Conservation (phyloP, 176 grass and related monocot genomes). For the Carex myosuroides region DNA sequence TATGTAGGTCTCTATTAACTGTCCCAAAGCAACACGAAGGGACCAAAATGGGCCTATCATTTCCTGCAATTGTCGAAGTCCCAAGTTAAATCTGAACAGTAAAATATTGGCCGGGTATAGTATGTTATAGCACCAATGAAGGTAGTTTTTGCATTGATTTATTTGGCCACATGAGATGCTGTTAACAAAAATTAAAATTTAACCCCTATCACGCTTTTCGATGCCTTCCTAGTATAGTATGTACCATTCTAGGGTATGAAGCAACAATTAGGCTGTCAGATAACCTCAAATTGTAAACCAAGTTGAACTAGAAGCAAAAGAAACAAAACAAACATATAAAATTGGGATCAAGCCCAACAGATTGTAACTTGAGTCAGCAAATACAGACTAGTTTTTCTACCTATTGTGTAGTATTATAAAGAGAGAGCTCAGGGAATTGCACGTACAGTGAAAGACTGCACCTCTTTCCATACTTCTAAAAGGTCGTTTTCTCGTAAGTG, state of each 20-base stretch:
- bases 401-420: neutral
- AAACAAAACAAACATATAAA: neutral
- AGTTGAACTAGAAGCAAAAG: neutral
- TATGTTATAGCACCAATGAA: neutral
- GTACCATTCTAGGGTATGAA: neutral
- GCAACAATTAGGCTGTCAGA: neutral
- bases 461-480: slow-evolving; percentile 59
- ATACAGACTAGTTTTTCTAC: no score
- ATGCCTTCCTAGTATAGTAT: neutral
- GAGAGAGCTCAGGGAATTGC: slow-evolving; percentile 6
- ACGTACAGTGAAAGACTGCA: slow-evolving; percentile 47
- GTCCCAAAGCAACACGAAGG: slow-evolving; percentile 79
- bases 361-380: neutral
- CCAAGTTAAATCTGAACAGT: neutral
- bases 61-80: slow-evolving; percentile 40
- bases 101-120: neutral
- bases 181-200: neutral
- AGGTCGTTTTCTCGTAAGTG: slow-evolving; percentile 43
- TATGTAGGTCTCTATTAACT: slow-evolving; percentile 87
- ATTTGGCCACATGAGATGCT: neutral
- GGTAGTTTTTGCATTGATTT: neutral
- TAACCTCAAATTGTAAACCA: neutral
- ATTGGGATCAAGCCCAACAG: neutral
- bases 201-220: neutral
- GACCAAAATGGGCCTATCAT: slow-evolving; percentile 91